phyloP scores from a whole-genome alignment of 208 protist species.

The Leishmania braziliensis region DNA sequence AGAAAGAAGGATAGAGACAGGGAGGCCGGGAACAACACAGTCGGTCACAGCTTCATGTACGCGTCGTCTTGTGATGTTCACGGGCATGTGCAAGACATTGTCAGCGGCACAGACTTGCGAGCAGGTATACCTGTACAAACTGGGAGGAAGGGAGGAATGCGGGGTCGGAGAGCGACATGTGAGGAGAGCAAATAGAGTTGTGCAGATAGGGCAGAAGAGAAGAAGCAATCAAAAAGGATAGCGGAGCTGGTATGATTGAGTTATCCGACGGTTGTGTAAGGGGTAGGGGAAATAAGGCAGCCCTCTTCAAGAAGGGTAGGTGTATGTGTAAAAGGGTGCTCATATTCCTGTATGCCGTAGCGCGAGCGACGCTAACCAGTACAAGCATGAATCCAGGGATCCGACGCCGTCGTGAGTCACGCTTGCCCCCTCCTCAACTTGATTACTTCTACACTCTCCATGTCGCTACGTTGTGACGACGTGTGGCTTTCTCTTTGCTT shows the following conservation, averaged over 20 bases:
- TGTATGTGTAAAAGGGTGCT: background rate
- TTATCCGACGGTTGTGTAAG: background rate
- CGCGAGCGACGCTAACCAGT: background rate
- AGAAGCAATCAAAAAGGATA: background rate
- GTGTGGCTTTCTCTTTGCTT: background rate
- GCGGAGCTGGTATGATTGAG: background rate
- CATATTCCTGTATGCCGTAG: no score
- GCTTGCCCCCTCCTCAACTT: background rate
- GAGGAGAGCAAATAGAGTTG: background rate
- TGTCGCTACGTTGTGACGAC: background rate
- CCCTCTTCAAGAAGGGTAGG: background rate
- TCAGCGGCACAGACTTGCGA: background rate
- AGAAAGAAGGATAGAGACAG: background rate
- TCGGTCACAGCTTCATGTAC: background rate
- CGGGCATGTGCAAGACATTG: background rate
- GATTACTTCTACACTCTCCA: background rate
- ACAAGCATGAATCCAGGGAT: background rate
- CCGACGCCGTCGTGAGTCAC: background rate
- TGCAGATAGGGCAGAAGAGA: background rate
- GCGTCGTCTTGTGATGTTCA: background rate
- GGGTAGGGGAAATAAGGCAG: background rate
- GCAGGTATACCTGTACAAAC: background rate
- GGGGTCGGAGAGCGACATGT: background rate
- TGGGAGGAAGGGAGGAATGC: background rate
- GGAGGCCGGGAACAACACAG: background rate